phyloP scores from a whole-genome alignment of 352 stramenopile genomes.

The Phytophthora tentaculata region DNA sequence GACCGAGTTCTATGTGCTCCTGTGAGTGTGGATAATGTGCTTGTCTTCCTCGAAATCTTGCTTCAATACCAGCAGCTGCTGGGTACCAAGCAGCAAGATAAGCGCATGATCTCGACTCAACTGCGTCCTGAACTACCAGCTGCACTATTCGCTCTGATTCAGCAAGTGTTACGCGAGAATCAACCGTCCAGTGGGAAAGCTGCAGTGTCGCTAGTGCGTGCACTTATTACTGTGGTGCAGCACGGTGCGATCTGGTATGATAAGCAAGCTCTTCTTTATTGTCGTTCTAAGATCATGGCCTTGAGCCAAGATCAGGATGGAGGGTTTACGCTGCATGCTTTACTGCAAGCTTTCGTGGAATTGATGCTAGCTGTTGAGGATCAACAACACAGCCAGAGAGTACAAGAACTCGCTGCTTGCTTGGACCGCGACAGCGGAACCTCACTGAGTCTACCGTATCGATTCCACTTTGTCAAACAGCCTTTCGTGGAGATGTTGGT shows the following conservation, averaged over 20 bases:
- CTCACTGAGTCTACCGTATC: conserved; percentile 74
- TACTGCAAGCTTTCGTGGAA: conserved; percentile 84
- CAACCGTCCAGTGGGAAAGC: conserved; percentile 52
- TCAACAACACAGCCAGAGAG: conserved; percentile 56
- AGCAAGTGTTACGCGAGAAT: conserved; percentile 75
- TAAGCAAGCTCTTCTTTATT: conserved; percentile 78
- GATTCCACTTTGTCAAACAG: conserved; percentile 74
- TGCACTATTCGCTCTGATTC: conserved; percentile 75
- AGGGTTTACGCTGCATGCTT: conserved; percentile 72
- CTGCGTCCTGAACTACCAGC: conserved; percentile 66
- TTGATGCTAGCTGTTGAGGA: conserved; percentile 86
- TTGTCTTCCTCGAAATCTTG: conserved; percentile 72
- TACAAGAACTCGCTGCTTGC: conserved; percentile 60
- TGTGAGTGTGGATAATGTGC: conserved; percentile 62
- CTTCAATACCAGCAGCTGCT: conserved; percentile 50
- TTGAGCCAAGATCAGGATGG: conserved; percentile 85
- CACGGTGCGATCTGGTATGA: conserved; percentile 72
- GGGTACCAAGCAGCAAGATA: conserved; percentile 5
- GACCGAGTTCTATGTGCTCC: conserved; percentile 77
- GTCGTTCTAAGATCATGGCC: conserved; percentile 86
- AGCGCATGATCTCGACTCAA: conserved; percentile 7
- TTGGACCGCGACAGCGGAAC: conserved; percentile 52
- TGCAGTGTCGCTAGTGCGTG: conserved; percentile 69
- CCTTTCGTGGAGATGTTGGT: conserved; percentile 78
- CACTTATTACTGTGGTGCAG: conserved; percentile 71